Base-by-base conservation (phyloP, 805 yeast genomes). In the Saccharomycopsis capsularis region DNA sequence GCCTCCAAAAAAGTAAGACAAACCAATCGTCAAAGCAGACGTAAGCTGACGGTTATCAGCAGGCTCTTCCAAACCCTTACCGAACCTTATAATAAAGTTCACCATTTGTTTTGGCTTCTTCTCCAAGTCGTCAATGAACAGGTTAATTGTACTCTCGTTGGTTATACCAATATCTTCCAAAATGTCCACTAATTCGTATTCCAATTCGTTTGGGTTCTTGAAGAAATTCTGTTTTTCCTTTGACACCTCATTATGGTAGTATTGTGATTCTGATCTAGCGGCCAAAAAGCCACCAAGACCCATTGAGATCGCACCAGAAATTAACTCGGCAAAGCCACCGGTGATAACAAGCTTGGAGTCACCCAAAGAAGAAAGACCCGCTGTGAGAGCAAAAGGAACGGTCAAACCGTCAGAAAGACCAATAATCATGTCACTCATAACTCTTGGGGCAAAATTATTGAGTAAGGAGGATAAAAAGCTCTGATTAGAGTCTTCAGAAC, bases 381-480 rank as follows among this genome's bases (percentile, higher is more conserved):
- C 98, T 1, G 98, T 93, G 57, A 93, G 75, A 1, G 99, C 99
- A 73, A 91, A 91, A n/a, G 99, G 99, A 37, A 91, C 99, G 0
- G 98, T 91, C 56, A 91, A 75, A 3, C 99, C 99, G 64, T 91
- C 99, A 32, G 93, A 82, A 44, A 91, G 76, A 3, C 99, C 99
- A 61, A 91, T 91, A 57, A 91, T 88, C 48, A 86, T 74, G 64
- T 91, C 98, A 41, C 93, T 82, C 83, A 91, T 86, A 23, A 90
- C 90, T 63, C 99, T 79, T 7, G 99, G 99, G 62, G 85, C 93
- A 46, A 85, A 72, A 41, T 69, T 75, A 35, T 73, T 74, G 53
- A 81, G 70, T 34, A 79, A 58, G 58, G 64, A 62, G 2, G 42
- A 23, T 15, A 40, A 30, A 4, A 37, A 4, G 15, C 46, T 13